Conservation (phyloP, 1,284 basidiomycete genomes). For the Moesziomyces antarcticus region DNA sequence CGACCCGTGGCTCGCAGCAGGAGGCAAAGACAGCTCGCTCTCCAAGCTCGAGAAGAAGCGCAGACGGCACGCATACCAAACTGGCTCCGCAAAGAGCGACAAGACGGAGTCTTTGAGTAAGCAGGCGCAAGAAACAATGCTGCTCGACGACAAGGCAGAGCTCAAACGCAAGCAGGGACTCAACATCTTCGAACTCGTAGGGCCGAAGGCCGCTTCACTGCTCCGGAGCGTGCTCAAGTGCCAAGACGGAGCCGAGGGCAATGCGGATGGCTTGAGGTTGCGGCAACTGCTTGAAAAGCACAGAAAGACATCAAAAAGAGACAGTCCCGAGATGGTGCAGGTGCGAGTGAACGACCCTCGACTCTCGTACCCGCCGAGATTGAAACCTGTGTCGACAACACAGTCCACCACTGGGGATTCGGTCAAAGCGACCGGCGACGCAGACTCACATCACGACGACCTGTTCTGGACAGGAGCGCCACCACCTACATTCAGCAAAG, state of each 20-base stretch:
- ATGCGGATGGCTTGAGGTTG: neutral
- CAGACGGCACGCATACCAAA: conserved; percentile 9
- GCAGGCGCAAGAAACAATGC: neutral
- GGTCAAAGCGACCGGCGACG: neutral
- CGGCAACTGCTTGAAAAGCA: conserved; percentile 8
- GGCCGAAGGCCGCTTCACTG: conserved; percentile 42
- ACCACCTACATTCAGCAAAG: conserved; percentile 54
- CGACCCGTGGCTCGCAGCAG: conserved; percentile 48
- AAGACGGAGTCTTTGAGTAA: neutral
- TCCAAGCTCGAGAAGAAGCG: conserved; percentile 38
- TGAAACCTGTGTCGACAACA: conserved; percentile 10
- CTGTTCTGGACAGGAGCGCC: conserved; percentile 36
- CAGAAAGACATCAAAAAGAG: neutral
- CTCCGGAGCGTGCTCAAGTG: conserved; percentile 53
- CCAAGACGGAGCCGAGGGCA: neutral
- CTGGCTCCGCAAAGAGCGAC: conserved; percentile 1
- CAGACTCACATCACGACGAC: neutral
- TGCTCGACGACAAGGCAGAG: conserved; percentile 17
- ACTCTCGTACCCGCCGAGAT: conserved; percentile 53
- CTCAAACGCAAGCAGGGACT: conserved; percentile 45
- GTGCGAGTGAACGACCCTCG: conserved; percentile 60
- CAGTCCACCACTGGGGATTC: neutral
- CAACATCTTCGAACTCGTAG: conserved; percentile 62
- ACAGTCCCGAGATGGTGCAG: conserved; percentile 6
- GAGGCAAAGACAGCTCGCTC: conserved; percentile 34